Evolutionary conservation across 2,329 filamentous ascomycete species (phyloP).

Genomic region (Penicillium sp.): DNA sequence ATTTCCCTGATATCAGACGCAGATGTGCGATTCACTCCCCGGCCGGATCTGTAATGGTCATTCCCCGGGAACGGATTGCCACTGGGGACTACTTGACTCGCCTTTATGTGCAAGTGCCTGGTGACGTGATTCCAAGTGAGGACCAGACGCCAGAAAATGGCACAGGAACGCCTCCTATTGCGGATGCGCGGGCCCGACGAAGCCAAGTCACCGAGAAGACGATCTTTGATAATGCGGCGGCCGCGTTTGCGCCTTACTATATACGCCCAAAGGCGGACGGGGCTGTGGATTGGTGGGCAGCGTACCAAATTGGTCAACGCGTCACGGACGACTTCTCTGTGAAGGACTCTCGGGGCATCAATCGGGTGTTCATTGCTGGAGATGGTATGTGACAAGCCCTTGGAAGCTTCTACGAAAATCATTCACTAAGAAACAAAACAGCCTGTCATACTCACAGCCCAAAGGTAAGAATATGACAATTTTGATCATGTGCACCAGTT

Average conservation of each 20-base stretch:
- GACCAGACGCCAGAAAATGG: conserved; percentile 15
- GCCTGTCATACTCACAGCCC: conserved; percentile 77
- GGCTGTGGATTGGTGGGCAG: conserved; percentile 71
- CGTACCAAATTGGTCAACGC: conserved; percentile 75
- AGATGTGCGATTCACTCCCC: conserved; percentile 75
- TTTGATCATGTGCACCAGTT: not conserved
- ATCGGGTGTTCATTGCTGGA: conserved; percentile 72
- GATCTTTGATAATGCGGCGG: conserved; percentile 65
- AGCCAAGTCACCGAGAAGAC: conserved; percentile 64
- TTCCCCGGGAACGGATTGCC: conserved; percentile 65
- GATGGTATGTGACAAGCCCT: conserved; percentile 48
- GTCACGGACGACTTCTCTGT: conserved; percentile 50
- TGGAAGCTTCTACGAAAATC: not conserved
- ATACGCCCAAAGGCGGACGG: conserved; percentile 60
- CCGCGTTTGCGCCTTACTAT: conserved; percentile 66
- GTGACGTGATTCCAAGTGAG: conserved; percentile 25
- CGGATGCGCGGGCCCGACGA: conserved; percentile 62
- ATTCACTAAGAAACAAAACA: conserved; percentile 10
- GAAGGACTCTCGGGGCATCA: conserved; percentile 67
- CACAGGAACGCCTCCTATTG: conserved; percentile 24
- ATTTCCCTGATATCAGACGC: conserved; percentile 79
- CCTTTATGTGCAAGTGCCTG: conserved; percentile 57
- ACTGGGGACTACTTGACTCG: conserved; percentile 69
- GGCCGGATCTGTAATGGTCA: conserved; percentile 75
- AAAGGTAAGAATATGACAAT: conserved; percentile 45